These are phyloP conservation scores for Sarcomyxa edulis DNA, from an alignment of 768 basidiomycete genomes.

Conservation along the genomic window DNA sequence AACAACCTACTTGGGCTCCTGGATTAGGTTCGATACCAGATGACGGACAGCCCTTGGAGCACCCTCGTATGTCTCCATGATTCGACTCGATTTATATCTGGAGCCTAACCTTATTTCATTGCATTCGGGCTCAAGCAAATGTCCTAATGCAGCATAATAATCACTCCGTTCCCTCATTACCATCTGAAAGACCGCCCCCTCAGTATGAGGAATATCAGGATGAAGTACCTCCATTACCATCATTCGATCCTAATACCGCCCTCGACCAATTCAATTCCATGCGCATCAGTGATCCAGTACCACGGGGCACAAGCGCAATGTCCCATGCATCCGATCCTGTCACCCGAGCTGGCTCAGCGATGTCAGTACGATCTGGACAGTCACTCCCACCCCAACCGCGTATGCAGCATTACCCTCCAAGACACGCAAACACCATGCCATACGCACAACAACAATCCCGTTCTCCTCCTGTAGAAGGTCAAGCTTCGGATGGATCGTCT, in stretches of 20 bases:
- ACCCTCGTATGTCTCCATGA: too few species aligned
- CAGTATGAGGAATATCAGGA: constrained; percentile 23
- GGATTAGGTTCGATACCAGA: constrained; percentile 12
- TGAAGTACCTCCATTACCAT: constrained; percentile 20
- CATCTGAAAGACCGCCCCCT: constrained; percentile 29
- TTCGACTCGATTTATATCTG: too few species aligned
- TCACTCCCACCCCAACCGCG: constrained; percentile 31
- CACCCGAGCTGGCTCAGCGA: constrained; percentile 51
- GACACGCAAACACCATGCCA: too few species aligned
- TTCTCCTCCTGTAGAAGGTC: too few species aligned
- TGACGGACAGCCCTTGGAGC: constrained; percentile 16
- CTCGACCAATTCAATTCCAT: constrained; percentile 51
- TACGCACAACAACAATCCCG: too few species aligned
- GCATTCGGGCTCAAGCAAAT: constrained; percentile 9
- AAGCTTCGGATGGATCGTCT: constrained; percentile 16
- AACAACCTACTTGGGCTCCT: constrained; percentile 11
- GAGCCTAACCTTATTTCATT: too few species aligned
- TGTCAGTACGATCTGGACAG: constrained; percentile 43
- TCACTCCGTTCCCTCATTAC: constrained; percentile 41
- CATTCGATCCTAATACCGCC: constrained; percentile 40
- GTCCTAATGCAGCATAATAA: constrained; percentile 40
- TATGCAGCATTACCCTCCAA: too few species aligned
- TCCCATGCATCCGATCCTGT: constrained; percentile 36
- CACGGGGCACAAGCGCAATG: constrained; percentile 22
- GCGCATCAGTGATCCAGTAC: constrained; percentile 37